Evolutionary conservation across 1,284 basidiomycete species (phyloP).

Genomic region (Dichomitus squalens): DNA sequence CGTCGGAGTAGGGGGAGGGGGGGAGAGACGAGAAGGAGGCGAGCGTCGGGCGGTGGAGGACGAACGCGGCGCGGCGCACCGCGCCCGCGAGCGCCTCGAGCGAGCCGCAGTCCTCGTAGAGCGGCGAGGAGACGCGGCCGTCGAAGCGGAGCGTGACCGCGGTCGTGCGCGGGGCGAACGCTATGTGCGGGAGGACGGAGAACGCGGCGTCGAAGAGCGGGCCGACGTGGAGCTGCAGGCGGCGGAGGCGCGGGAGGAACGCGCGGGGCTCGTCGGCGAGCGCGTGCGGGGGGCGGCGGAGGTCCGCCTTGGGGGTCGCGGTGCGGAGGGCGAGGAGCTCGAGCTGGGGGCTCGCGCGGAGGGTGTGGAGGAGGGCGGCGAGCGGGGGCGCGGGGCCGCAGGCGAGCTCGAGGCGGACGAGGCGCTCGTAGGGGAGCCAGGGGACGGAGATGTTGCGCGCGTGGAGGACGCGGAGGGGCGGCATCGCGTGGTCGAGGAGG

Average conservation of each 20-base stretch:
- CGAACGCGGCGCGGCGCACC: conserved; percentile 1
- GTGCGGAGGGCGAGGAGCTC: conserved; percentile 3
- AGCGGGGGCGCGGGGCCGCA: conserved; percentile 1
- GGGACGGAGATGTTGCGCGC: not conserved
- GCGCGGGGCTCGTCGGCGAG: not conserved
- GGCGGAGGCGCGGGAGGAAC: conserved; percentile 2
- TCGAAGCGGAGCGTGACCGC: conserved; percentile 7
- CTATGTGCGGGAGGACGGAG: conserved; percentile 9
- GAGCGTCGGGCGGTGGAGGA: not conserved
- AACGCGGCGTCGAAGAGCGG: not conserved
- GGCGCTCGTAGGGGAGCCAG: conserved; percentile 12
- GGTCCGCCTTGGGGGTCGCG: not conserved
- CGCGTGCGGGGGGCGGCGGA: not conserved
- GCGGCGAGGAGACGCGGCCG: not conserved
- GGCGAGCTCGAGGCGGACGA: conserved; percentile 10
- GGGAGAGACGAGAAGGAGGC: not conserved
- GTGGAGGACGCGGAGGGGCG: conserved; percentile 10
- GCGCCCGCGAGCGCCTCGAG: conserved; percentile 1
- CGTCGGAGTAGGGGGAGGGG: not conserved
- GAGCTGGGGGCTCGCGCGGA: conserved; percentile 9
- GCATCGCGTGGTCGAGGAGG: conserved; percentile 4
- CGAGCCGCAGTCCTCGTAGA: conserved; percentile 6
- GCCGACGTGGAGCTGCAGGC: conserved; percentile 3
- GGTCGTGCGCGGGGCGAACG: conserved; percentile 2
- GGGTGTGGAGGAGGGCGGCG: conserved; percentile 8